Evolutionary conservation across 371 early-diverging fungal species (phyloP).

Genomic region (Coemansia sp.): DNA sequence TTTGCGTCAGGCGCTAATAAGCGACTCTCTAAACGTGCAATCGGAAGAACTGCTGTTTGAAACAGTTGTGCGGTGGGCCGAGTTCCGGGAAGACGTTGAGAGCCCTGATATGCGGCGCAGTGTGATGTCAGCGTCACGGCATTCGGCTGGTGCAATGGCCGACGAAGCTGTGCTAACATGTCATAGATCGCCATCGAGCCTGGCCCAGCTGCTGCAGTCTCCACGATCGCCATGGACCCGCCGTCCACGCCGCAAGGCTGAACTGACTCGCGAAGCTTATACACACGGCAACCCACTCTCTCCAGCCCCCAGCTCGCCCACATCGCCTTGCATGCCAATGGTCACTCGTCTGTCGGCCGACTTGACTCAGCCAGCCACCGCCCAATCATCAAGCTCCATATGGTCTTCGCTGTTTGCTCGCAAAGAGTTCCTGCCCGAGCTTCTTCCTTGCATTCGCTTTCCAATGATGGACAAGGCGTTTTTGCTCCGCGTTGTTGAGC

Average conservation of each 20-base stretch:
- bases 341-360: slow-evolving; percentile 15
- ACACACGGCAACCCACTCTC: slow-evolving; percentile 11
- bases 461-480: slow-evolving; percentile 59
- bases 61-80: slow-evolving; percentile 58
- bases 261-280: slow-evolving; percentile 42
- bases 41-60: slow-evolving; percentile 58
- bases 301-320: neutral
- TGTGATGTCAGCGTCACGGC: slow-evolving; percentile 19
- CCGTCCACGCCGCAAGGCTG: slow-evolving; percentile 31
- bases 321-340: slow-evolving; percentile 21
- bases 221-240: slow-evolving; percentile 30
- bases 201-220: slow-evolving; percentile 31
- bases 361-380: slow-evolving; percentile 1
- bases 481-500: slow-evolving; percentile 57
- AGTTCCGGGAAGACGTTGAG: slow-evolving; percentile 36
- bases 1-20: slow-evolving; percentile 54
- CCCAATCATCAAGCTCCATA: slow-evolving; percentile 10
- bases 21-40: slow-evolving; percentile 55
- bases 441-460: slow-evolving; percentile 59
- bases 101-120: slow-evolving; percentile 6
- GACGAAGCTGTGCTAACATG: slow-evolving; percentile 39
- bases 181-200: slow-evolving; percentile 36
- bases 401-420: slow-evolving; percentile 32
- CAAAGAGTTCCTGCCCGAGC: slow-evolving; percentile 41
- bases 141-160: slow-evolving; percentile 13